Percentiles rank a stretch among this genome's conserved stretches.
These are phyloP conservation scores for Rossbeevera mucosa DNA, from an alignment of 768 basidiomycete species.

Conservation along the genomic window DNA sequence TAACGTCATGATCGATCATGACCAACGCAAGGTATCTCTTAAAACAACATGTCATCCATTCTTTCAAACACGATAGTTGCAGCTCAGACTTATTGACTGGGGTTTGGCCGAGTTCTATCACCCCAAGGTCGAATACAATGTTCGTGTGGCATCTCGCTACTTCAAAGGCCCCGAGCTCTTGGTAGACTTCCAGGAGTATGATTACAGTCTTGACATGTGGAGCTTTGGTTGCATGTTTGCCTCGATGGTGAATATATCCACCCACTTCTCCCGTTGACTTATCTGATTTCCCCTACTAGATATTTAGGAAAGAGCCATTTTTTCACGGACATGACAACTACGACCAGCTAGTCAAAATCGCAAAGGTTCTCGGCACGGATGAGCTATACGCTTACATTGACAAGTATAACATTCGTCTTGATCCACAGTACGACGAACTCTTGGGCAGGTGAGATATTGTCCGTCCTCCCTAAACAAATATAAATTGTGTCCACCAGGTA, in stretches of 20 bases:
- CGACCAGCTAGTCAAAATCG: constrained; percentile 96
- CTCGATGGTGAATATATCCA: constrained; percentile 69
- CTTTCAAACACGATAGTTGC: constrained; percentile 15
- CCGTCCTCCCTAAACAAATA: constrained; percentile 6
- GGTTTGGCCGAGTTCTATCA: constrained; percentile 98
- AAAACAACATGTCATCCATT: constrained; percentile 5
- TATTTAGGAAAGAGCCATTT: constrained; percentile 98
- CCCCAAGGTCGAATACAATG: constrained; percentile 96
- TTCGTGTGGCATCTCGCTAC: constrained; percentile 94
- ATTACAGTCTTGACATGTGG: constrained; percentile 99
- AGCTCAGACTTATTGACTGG: constrained; percentile 98
- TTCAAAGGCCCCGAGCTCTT: constrained; percentile 97
- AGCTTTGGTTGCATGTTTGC: constrained; percentile 99
- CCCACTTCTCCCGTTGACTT: not conserved
- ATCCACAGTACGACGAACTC: constrained; percentile 94
- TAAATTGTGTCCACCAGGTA: constrained; percentile 46
- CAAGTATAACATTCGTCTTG: constrained; percentile 93
- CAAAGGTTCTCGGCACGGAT: constrained; percentile 95
- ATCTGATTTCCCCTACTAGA: constrained; percentile 43
- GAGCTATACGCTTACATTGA: constrained; percentile 90
- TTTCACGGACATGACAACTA: constrained; percentile 99
- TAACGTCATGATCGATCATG: constrained; percentile 99
- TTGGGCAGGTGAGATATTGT: constrained; percentile 61
- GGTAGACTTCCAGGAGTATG: constrained; percentile 98
- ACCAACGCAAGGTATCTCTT: constrained; percentile 76